Conservation (phyloP, 2,329 filamentous ascomycete genomes). For the Curvularia eragrostidis region DNA sequence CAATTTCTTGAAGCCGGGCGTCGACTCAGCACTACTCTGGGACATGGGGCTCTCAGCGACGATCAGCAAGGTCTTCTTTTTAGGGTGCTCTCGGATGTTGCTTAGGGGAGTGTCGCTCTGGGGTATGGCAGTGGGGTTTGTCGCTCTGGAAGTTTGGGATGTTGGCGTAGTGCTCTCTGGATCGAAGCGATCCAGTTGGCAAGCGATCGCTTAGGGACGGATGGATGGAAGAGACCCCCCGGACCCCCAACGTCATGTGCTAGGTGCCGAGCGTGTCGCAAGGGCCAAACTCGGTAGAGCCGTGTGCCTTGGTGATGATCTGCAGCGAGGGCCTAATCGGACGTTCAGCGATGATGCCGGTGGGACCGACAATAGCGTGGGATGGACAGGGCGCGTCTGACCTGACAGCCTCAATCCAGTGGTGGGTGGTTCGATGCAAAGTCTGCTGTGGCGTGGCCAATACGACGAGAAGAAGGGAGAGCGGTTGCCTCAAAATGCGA, state of each 20-base stretch:
- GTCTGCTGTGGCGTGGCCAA: background rate
- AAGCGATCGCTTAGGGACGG: conserved; percentile 5
- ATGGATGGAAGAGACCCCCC: conserved; percentile 1
- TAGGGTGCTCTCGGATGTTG: conserved; percentile 15
- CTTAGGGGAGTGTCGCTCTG: conserved; percentile 11
- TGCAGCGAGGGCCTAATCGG: conserved; percentile 7
- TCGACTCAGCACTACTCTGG: conserved; percentile 13
- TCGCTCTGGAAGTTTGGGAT: conserved; percentile 7
- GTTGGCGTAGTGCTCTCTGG: conserved; percentile 5
- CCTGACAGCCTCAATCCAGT: conserved; percentile 9
- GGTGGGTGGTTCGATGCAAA: conserved; percentile 2
- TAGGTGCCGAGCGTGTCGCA: conserved; percentile 6
- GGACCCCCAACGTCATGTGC: conserved; percentile 8
- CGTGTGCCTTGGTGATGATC: conserved; percentile 10
- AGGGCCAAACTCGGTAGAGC: conserved; percentile 9
- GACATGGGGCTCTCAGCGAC: conserved; percentile 4
- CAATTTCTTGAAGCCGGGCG: background rate
- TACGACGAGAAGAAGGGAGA: conserved; percentile 2
- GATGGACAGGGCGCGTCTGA: conserved; percentile 8
- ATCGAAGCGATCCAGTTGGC: conserved; percentile 3
- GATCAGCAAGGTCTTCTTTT: conserved; percentile 6
- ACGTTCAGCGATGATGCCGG: conserved; percentile 8
- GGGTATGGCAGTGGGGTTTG: conserved; percentile 9
- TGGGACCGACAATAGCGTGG: conserved; percentile 9
- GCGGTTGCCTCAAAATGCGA: background rate